phyloP scores from a whole-genome alignment of 176 grass and related monocot species.

The Saccharum spontaneum region DNA sequence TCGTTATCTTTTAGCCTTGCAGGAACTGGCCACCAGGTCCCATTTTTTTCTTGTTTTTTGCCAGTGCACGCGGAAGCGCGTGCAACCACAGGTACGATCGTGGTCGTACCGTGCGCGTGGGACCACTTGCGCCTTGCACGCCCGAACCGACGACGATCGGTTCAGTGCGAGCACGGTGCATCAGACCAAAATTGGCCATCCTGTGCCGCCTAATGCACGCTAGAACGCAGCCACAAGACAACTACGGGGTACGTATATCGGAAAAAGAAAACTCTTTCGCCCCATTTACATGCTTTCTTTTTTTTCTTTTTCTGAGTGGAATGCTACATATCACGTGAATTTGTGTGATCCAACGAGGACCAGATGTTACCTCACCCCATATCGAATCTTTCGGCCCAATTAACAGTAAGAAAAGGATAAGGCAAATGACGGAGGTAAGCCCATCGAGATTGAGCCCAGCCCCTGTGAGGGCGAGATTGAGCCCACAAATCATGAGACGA shows the following conservation, averaged over 20 bases:
- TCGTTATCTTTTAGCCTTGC: background rate
- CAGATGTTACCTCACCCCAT: background rate
- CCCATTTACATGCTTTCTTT: background rate
- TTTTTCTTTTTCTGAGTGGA: too few species aligned
- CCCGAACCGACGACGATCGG: background rate
- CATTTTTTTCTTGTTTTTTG: background rate
- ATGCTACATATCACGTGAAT: background rate
- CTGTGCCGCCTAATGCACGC: too few species aligned
- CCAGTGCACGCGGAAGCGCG: constrained; percentile 4
- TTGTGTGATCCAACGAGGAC: background rate
- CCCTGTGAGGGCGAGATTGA: too few species aligned
- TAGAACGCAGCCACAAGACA: too few species aligned
- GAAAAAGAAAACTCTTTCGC: too few species aligned
- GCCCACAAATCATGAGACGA: too few species aligned
- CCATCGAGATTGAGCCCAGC: background rate
- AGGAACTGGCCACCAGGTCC: background rate
- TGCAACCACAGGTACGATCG: background rate
- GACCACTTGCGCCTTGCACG: background rate
- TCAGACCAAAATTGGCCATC: background rate
- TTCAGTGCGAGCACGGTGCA: background rate
- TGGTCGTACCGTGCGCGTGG: constrained; percentile 8
- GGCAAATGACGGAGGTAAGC: background rate
- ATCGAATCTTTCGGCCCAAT: background rate
- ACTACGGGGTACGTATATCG: too few species aligned
- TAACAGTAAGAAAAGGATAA: background rate